These are phyloP conservation scores for Pseudohalonectria lignicola DNA, from an alignment of 2,329 filamentous ascomycete species.

Conservation along the genomic window DNA sequence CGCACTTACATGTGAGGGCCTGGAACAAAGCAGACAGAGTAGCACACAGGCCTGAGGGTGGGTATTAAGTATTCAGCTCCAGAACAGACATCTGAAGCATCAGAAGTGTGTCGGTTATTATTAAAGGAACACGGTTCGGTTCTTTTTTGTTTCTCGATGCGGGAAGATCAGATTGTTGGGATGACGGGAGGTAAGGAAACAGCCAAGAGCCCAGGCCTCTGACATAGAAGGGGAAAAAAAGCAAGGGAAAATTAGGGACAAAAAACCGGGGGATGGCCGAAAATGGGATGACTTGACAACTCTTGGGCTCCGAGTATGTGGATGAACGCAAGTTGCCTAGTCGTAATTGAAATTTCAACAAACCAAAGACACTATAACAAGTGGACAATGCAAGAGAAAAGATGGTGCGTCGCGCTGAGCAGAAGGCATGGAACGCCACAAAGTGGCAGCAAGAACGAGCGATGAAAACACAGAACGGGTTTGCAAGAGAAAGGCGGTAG, in stretches of 20 bases:
- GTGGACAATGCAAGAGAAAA: too few relatives aligned
- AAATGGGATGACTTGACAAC: too few relatives aligned
- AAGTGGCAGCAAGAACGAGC: too few relatives aligned
- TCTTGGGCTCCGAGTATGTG: too few relatives aligned
- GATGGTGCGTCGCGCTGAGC: too few relatives aligned
- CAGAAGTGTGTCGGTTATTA: not conserved
- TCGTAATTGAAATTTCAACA: too few relatives aligned
- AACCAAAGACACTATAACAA: too few relatives aligned
- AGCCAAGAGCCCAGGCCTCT: not conserved
- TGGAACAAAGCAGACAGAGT: not conserved
- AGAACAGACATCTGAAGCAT: not conserved
- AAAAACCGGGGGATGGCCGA: too few relatives aligned
- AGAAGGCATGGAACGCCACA: too few relatives aligned
- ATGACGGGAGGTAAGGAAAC: not conserved
- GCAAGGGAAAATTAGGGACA: not conserved
- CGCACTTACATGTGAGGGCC: not conserved
- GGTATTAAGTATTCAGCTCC: not conserved
- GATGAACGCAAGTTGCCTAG: too few relatives aligned
- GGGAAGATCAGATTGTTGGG: not conserved
- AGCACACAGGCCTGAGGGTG: not conserved
- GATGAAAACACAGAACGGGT: too few relatives aligned
- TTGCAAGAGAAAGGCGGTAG: too few relatives aligned
- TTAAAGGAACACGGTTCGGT: not conserved
- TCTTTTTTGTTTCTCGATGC: not conserved
- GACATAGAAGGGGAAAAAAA: not conserved